Evolutionary conservation across 495 filamentous ascomycete genomes (phyloP).

Genomic region (Viridothelium virens): DNA sequence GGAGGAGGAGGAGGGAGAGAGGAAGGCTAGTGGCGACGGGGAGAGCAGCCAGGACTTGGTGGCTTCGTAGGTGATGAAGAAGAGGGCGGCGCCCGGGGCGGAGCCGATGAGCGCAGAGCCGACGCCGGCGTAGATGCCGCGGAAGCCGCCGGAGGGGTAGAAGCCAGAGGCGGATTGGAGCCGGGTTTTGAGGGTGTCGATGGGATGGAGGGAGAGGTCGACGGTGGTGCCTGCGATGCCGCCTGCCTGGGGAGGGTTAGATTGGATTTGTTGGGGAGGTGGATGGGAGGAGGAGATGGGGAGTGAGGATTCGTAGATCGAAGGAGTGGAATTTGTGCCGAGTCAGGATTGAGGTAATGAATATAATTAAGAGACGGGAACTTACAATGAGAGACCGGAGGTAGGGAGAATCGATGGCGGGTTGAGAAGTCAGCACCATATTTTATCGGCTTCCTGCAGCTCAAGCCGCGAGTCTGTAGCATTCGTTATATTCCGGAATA

Average conservation of each 20-base stretch:
- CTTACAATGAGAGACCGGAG: conserved; percentile 41
- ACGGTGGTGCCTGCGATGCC: conserved; percentile 38
- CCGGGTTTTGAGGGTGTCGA: conserved; percentile 48
- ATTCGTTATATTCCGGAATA: neutral
- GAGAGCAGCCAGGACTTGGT: conserved; percentile 46
- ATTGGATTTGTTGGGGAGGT: conserved; percentile 64
- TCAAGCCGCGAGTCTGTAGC: neutral
- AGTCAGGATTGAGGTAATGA: neutral
- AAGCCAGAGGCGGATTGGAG: conserved; percentile 82
- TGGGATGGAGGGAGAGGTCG: conserved; percentile 38
- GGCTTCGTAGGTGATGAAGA: conserved; percentile 94
- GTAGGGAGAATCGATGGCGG: conserved; percentile 38
- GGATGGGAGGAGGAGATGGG: conserved; percentile 39
- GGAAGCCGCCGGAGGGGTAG: conserved; percentile 65
- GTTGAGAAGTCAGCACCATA: neutral
- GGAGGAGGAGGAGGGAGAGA: conserved; percentile 36
- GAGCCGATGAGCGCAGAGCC: conserved; percentile 75
- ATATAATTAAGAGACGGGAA: conserved; percentile 2
- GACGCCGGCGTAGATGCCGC: conserved; percentile 63
- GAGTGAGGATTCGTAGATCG: conserved; percentile 13
- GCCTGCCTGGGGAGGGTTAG: conserved; percentile 38
- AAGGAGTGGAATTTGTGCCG: conserved; percentile 9
- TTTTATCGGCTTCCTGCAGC: neutral
- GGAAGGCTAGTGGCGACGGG: neutral
- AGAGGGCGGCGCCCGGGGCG: conserved; percentile 92